Percentiles rank a stretch among this genome's conserved stretches.
phyloP scores from a whole-genome alignment of 1,284 basidiomycete genomes.

The Lignosus rhinocerotis region DNA sequence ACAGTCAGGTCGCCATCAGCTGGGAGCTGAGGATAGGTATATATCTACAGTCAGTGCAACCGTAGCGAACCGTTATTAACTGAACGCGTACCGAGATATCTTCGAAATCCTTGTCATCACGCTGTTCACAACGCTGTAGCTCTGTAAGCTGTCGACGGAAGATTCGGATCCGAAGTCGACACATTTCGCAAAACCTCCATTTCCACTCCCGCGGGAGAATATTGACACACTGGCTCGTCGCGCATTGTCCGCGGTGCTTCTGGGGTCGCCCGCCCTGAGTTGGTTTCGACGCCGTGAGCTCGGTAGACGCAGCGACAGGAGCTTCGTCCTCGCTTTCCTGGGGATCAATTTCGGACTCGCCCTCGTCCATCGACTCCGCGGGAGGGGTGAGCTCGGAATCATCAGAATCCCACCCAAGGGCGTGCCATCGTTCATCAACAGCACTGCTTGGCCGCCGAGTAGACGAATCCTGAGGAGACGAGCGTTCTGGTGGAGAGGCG shows the following conservation, averaged over 20 bases:
- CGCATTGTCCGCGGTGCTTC: conserved; percentile 20
- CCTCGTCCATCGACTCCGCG: conserved; percentile 21
- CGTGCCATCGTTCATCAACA: neutral
- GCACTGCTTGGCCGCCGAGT: neutral
- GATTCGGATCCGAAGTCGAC: conserved; percentile 33
- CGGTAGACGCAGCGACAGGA: neutral
- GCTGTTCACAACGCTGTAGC: neutral
- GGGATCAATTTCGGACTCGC: conserved; percentile 23
- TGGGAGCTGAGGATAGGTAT: conserved; percentile 4
- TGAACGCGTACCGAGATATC: neutral
- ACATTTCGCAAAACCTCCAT: conserved; percentile 37
- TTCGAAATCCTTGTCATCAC: neutral
- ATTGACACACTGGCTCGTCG: conserved; percentile 17
- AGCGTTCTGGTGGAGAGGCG: conserved; percentile 2
- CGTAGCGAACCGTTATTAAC: neutral
- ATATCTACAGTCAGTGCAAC: neutral
- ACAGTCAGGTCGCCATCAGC: conserved; percentile 26
- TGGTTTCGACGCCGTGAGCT: neutral
- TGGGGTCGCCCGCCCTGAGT: neutral
- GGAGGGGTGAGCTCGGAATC: conserved; percentile 28
- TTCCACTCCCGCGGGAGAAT: conserved; percentile 14
- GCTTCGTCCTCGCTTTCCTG: conserved; percentile 14
- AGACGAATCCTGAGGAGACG: neutral
- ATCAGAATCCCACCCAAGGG: conserved; percentile 23
- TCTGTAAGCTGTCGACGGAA: conserved; percentile 21